Base-by-base conservation (phyloP, 192 early-diverging fungal species). In the Linnemannia elongata region DNA sequence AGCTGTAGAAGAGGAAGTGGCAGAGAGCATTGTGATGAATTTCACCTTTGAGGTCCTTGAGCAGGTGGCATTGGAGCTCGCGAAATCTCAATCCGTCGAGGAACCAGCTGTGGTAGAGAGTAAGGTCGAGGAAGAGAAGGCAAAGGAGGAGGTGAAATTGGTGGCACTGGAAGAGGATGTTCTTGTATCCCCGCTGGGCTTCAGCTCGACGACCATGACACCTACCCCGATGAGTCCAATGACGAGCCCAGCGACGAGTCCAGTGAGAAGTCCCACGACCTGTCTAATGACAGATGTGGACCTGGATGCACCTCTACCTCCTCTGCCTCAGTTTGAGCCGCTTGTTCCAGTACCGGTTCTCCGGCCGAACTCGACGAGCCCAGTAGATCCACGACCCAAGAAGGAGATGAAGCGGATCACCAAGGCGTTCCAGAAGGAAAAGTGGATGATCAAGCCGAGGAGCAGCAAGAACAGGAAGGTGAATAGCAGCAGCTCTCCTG, bases 361-460 rank as follows among this genome's bases (percentile, higher is more conserved):
- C 8, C 55, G 22, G 2, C 55, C 55, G 9, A 10, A 27, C 45
- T 22, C 47, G 68, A 38, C 72, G 27, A 27, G 55, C 55, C n/a
- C 55, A 6, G 17, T 27, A 42, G 49, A 20, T 1, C 42, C 24
- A 18, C 73, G 73, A 13, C 45, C 57, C 30, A 75, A 54, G 54
- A 57, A 60, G 47, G 82, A 66, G 39, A 78, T 83, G 76, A 83
- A 79, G 66, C 45, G 82, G 47, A 75, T 83, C 49, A 78, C 82
- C 0, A 83, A 69, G 63, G 72, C 76, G 33, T 38, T 79, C n/a
- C 74, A 76, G 63, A 81, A 69, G 35, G 80, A 81, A 57, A 35
- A 38, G 45, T 24, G 52, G 45, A 55, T 39, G 22, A 35, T n/a
- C 41, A 79, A 69, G 45, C 45, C 30, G 12, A 72, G 27, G 47